Base-by-base conservation (phyloP, 805 yeast species). In the Sugiyamaella valdiviana region DNA sequence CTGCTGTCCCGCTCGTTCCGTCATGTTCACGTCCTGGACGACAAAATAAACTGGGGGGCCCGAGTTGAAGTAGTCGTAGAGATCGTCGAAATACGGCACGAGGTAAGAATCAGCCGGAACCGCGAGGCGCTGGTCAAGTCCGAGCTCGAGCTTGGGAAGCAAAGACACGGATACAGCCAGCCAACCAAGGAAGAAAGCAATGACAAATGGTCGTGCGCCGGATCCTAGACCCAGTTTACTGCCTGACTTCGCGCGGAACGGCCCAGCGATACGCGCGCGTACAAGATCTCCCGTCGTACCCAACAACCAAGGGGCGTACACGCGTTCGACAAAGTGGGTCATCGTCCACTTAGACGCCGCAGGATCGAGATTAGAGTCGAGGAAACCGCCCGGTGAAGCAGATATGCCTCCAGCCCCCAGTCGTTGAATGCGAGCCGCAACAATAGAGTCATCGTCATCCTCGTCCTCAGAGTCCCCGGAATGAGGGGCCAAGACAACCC, bases 11-110 rank as follows among this genome's bases (percentile, higher is more conserved):
- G 56, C 66, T 42, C 85, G 68, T 12, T 64, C 49, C 0, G 91
- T 85, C 5, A 85, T 72, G 57, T 86, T 83, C 42, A 79, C 61
- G 45, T 78, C 80, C 40, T 78, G 76, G n/a, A 86, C 79, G 20
- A 93, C 88, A 64, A 89, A 84, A 60, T 85, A 93, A 0, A 86
- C 75, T 0, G 99, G 99, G 0, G 99, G 96, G 0, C 98, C 99
- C 6, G 85, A 85, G 51, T 83, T 82, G 51, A 91, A 71, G 61
- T 81, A 85, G 1, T 73, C 65, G 61, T 83, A 85, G 2, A 89
- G 71, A 46, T 90, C 87, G 55, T 82, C 71, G 68, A 86, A 91
- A 64, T 91, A 93, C 46, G 79, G 76, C 36, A 89, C 80, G 60
- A 93, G 66, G 59, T 89, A 87, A 0, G 97, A 90, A 46, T 77